A percentile compares a stretch with the other conserved stretches of the same genome.
Conservation (phyloP, 768 basidiomycete species). For the Asterophora parasitica region DNA sequence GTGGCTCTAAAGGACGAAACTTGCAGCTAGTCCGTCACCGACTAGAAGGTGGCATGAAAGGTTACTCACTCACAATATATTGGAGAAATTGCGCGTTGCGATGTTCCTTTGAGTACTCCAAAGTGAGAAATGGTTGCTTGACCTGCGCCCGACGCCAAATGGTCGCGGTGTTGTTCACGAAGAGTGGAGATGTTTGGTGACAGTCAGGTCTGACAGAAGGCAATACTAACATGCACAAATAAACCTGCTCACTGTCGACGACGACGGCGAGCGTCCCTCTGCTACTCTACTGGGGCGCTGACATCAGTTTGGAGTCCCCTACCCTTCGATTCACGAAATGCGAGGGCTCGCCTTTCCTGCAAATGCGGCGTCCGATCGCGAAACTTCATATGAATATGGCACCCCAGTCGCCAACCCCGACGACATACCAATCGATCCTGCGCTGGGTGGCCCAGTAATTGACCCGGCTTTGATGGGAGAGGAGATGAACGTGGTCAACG, state of each 20-base stretch:
- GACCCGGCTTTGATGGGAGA: slow-evolving; percentile 46
- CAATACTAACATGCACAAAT: slow-evolving; percentile 31
- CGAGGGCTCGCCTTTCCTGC: slow-evolving; percentile 57
- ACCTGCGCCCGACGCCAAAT: too few relatives aligned
- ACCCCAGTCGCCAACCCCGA: slow-evolving; percentile 54
- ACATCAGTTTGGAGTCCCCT: slow-evolving; percentile 3
- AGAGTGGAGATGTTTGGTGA: too few relatives aligned
- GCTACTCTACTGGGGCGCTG: slow-evolving; percentile 10
- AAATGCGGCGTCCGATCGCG: slow-evolving; percentile 44
- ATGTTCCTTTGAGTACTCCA: too few relatives aligned
- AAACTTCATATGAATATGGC: slow-evolving; percentile 54
- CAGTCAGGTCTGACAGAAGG: too few relatives aligned
- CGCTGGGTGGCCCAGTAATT: slow-evolving; percentile 48
- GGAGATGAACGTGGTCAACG: slow-evolving; percentile 16
- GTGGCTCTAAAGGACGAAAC: too few relatives aligned
- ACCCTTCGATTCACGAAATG: slow-evolving; percentile 32
- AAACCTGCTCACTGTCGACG: slow-evolving; percentile 37
- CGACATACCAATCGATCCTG: slow-evolving; percentile 81
- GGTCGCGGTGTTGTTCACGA: too few relatives aligned
- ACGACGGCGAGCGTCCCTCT: slow-evolving; percentile 30
- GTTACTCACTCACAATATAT: neutral
- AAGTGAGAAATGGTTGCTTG: too few relatives aligned
- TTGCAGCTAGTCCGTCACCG: too few relatives aligned
- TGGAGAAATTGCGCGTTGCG: neutral
- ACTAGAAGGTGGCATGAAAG: neutral